A percentile compares a stretch with the other conserved stretches of the same genome.
phyloP scores from a whole-genome alignment of 805 yeast species.

The Millerozyma acaciae region DNA sequence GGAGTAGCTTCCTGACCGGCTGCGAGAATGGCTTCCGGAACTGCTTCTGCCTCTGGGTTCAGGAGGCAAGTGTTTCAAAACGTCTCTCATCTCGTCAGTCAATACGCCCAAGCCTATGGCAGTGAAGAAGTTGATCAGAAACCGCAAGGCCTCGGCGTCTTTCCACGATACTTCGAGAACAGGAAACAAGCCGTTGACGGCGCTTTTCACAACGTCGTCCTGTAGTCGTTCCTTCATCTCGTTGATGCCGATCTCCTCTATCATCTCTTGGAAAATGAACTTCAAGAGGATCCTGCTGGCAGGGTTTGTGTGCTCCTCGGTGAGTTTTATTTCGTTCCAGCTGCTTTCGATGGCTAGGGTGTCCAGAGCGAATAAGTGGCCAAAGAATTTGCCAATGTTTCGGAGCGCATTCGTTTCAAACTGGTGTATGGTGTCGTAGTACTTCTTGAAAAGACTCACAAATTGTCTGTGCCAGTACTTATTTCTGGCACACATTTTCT shows the following conservation, averaged over 20 bases:
- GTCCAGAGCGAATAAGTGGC: slow-evolving; percentile 73
- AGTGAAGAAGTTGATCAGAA: slow-evolving; percentile 86
- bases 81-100: slow-evolving; percentile 77
- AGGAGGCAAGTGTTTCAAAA: slow-evolving; percentile 32
- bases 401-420: slow-evolving; percentile 71
- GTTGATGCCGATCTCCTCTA: slow-evolving; percentile 66
- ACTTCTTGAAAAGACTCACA: slow-evolving; percentile 47
- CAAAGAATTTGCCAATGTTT: slow-evolving; percentile 81
- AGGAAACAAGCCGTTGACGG: slow-evolving; percentile 64
- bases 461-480: slow-evolving; percentile 58
- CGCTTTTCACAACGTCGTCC: slow-evolving; percentile 50
- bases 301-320: slow-evolving; percentile 72
- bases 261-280: slow-evolving; percentile 73
- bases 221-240: slow-evolving; percentile 46
- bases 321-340: slow-evolving; percentile 52
- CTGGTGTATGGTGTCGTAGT: slow-evolving; percentile 58
- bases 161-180: slow-evolving; percentile 21
- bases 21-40: slow-evolving; percentile 11
- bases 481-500: slow-evolving; percentile 51
- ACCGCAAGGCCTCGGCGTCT: slow-evolving; percentile 55
- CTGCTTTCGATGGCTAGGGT: slow-evolving; percentile 57
- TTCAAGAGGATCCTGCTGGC: slow-evolving; percentile 78
- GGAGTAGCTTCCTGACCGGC: slow-evolving; percentile 12
- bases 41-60: slow-evolving; percentile 16
- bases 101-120: slow-evolving; percentile 85